These are phyloP conservation scores for Starmera caribaea DNA, from an alignment of 805 yeast species.

Conservation along the genomic window DNA sequence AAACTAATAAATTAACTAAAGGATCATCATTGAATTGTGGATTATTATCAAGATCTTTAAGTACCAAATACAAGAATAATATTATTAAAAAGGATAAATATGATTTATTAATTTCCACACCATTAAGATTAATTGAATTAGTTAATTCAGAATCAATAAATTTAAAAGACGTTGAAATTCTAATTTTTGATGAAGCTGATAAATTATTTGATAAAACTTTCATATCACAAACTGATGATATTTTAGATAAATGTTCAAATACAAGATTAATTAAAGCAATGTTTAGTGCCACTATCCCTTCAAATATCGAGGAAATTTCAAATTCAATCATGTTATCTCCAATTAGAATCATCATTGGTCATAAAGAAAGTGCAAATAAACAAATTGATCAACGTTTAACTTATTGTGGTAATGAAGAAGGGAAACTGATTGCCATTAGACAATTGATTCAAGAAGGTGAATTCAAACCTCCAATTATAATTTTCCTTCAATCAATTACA, in stretches of 20 bases:
- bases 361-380: conserved; percentile 84
- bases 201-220: conserved; percentile 81
- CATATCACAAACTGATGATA: conserved; percentile 83
- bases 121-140: conserved; percentile 76
- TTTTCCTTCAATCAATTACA: conserved; percentile 82
- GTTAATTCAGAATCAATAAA: conserved; percentile 52
- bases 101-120: conserved; percentile 82
- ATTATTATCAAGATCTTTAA: conserved; percentile 60
- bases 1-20: conserved; percentile 46
- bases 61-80: conserved; percentile 56
- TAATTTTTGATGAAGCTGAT: conserved; percentile 95
- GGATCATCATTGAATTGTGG: conserved; percentile 41
- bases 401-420: conserved; percentile 89
- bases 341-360: conserved; percentile 81
- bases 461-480: conserved; percentile 85
- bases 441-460: conserved; percentile 80
- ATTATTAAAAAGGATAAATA: conserved; percentile 50
- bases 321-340: conserved; percentile 67
- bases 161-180: conserved; percentile 55
- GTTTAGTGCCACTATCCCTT: conserved; percentile 93
- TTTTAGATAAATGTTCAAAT: conserved; percentile 40
- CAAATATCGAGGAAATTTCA: conserved; percentile 85
- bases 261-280: conserved; percentile 52
- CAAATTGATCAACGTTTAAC: conserved; percentile 76
- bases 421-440: conserved; percentile 86